Evolutionary conservation across 495 filamentous ascomycete genomes (phyloP), one percentile per base, ranked within the genome.

Genomic region (Hyaloscypha variabilis): DNA sequence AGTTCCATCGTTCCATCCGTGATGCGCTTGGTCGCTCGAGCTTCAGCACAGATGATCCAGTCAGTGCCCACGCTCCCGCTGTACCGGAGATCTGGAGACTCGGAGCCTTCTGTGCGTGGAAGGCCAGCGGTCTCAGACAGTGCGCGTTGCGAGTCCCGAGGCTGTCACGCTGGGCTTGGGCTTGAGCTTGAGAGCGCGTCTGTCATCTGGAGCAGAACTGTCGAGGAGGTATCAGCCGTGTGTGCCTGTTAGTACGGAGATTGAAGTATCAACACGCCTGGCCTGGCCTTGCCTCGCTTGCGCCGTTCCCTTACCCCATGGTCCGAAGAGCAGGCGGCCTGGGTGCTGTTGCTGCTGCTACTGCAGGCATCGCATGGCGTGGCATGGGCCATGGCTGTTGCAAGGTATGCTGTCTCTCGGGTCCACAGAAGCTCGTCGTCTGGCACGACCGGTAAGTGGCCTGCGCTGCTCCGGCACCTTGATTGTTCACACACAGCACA

Each of bases 61-160:
- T 59, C 57, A 59, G 57, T 59, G 34, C 57, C 51, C 8, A 6
- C 19, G 31, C 31, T 34, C 57, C 19, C 57, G 57, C 19, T 21
- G 29, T 23, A 11, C 57, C 57, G 57, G 34, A 19, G 57, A 23
- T 21, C 57, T 30, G 34, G 57, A 59, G 34, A 39, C 25, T 46
- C 21, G 29, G 54, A 23, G 25, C 21, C 21, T 54, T 28, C 51
- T 28, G 25, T 54, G 25, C 51, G 51, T 54, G 51, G 6, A 14
- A 54, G 51, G 51, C 25, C 51, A 54, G 51, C 5, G 8, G 6
- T 25, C 51, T 28, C 23, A 54, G 51, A 54, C 51, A 24, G 23
- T 1, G 2, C 11, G 26, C 25, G 3, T 25, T 10, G 26, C 51
- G 51, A 28, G 6, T 54, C 51, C 23, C 21, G 25, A 54, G 25